Percentiles rank a stretch among this genome's conserved stretches.
Conservation (phyloP, 1,284 basidiomycete genomes). For the Puccinia horiana region DNA sequence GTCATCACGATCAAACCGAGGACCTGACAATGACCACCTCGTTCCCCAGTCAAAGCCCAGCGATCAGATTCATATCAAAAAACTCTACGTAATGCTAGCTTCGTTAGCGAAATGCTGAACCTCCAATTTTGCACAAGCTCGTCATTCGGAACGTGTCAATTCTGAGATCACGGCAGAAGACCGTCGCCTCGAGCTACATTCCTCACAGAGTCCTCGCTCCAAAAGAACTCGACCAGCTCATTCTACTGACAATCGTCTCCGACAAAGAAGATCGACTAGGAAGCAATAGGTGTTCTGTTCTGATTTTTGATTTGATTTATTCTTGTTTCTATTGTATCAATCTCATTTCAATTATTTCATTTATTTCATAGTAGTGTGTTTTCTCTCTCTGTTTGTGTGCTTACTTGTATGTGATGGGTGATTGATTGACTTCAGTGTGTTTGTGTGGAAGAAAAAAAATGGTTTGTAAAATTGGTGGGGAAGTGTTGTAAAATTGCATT, state of each 20-base stretch:
- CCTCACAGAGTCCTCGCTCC: conserved; percentile 14
- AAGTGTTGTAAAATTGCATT: too few relatives aligned
- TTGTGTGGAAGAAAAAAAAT: too few relatives aligned
- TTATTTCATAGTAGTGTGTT: too few relatives aligned
- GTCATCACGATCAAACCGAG: not conserved
- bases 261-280: too few relatives aligned
- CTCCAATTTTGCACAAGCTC: conserved; percentile 30
- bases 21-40: conserved; percentile 31
- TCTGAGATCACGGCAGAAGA: not conserved
- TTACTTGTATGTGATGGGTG: too few relatives aligned
- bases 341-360: too few relatives aligned
- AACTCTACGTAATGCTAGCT: conserved; percentile 28
- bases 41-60: conserved; percentile 28
- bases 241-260: not conserved
- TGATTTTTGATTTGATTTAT: too few relatives aligned
- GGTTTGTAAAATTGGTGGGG: too few relatives aligned
- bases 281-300: too few relatives aligned
- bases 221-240: not conserved
- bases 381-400: too few relatives aligned
- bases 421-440: too few relatives aligned
- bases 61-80: conserved; percentile 18
- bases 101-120: not conserved
- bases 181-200: not conserved
- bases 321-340: too few relatives aligned
- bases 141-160: not conserved